Evolutionary conservation across 176 grass and related monocot genomes (phyloP), one percentile per base, ranked within the genome.

Genomic region (Zizania latifolia): DNA sequence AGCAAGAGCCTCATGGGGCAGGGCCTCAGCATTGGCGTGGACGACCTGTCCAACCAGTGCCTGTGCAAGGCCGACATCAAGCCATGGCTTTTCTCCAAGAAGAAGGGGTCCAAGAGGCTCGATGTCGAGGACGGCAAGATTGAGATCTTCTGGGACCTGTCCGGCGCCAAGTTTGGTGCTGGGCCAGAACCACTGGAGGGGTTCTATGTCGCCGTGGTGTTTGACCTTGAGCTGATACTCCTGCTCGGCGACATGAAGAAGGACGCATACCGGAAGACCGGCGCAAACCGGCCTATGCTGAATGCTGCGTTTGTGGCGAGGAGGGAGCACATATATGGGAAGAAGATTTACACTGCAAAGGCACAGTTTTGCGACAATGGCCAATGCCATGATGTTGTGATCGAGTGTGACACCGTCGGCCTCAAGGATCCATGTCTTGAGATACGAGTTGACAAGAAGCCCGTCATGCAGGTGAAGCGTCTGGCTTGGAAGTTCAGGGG

Each of bases 41-140:
- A 92, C 40, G 86, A 80, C 62, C 71, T 81, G 34, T 69, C 79
- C 48, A 77, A 62, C 29, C 90, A 82, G 21, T 83, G 82, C 79
- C 65, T 92, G 40, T 92, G 90, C 86, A 89, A 92, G 75, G 70
- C 71, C 9, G 86, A 92, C 70, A 86, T 92, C 80, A 92, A 92
- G 65, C 90, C 90, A 10, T 92, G 90, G 86, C 74, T 88, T 45
- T 92, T 88, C 82, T 92, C 90, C 57, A 92, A 79, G 86, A 92
- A 84, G 85, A 92, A 86, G 54, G 85, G 90, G 4, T 88, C 86
- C 56, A 86, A 72, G 86, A 77, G 82, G 70, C 70, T 86, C 24
- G 86, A 92, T 17, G 79, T 70, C 22, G 90, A 86, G 70, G 80
- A 78, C 12, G 74, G 70, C 79, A 92, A 88, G 78, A 78, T 92